Percentiles rank a stretch among this genome's conserved stretches.
Evolutionary conservation across 2,329 filamentous ascomycete genomes (phyloP).

Genomic region (Anthostomella pinea): DNA sequence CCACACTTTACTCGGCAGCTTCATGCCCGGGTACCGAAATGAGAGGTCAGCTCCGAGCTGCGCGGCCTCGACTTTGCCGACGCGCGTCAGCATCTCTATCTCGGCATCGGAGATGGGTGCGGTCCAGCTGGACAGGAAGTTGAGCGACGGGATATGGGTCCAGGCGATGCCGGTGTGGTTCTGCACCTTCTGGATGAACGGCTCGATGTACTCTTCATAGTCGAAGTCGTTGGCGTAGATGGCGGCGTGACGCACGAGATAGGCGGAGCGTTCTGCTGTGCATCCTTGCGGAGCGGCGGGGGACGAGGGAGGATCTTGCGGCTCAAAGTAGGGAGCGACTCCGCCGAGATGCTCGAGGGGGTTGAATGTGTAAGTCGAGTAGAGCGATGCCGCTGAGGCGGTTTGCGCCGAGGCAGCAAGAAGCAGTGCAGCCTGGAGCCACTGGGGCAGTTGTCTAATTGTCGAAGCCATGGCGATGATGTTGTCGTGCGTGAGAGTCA

Average conservation of each 20-base stretch:
- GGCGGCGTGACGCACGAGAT: conserved; percentile 57
- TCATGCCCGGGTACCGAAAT: conserved; percentile 55
- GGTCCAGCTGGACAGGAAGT: conserved; percentile 56
- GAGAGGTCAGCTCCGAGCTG: conserved; percentile 57
- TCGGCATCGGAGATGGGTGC: conserved; percentile 56
- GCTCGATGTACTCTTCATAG: conserved; percentile 55
- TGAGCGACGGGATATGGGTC: conserved; percentile 51
- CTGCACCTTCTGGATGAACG: conserved; percentile 55
- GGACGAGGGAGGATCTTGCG: conserved; percentile 45
- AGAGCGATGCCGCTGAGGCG: conserved; percentile 28
- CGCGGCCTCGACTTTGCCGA: conserved; percentile 59
- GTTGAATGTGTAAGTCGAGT: conserved; percentile 50
- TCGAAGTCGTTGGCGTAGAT: conserved; percentile 61
- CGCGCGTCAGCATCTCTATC: conserved; percentile 56
- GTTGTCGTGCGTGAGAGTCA: not conserved
- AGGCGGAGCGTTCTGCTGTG: conserved; percentile 49
- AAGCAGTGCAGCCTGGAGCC: conserved; percentile 10
- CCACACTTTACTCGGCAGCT: conserved; percentile 55
- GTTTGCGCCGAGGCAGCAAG: conserved; percentile 1
- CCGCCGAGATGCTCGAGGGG: conserved; percentile 53
- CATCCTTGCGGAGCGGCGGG: conserved; percentile 48
- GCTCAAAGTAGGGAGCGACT: conserved; percentile 57
- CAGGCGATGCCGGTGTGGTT: conserved; percentile 57
- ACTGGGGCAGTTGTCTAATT: conserved; percentile 1
- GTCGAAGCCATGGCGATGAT: conserved; percentile 8